Conservation (phyloP, 768 basidiomycete species). For the Mycena belliarum region DNA sequence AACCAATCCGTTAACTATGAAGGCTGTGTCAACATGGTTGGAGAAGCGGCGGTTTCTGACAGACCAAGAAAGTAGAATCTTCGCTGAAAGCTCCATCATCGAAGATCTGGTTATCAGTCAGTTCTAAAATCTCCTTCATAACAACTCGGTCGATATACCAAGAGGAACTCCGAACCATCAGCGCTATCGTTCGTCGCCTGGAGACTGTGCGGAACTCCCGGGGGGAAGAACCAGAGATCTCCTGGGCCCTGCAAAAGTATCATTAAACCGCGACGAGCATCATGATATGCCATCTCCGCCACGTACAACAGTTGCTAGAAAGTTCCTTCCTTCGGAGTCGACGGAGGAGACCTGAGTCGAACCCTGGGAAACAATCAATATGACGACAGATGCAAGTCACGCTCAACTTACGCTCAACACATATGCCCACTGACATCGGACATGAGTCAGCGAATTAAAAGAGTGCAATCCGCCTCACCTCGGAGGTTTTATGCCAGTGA, state of each 20-base stretch:
- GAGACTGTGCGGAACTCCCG: conserved; percentile 56
- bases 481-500: conserved; percentile 55
- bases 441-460: conserved; percentile 7
- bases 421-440: conserved; percentile 47
- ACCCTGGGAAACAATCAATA: conserved; percentile 34
- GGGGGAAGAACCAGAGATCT: conserved; percentile 60
- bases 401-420: conserved; percentile 31
- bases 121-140: too few species aligned
- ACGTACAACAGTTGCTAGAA: conserved; percentile 47
- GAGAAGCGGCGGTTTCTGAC: not conserved
- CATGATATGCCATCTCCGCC: too few species aligned
- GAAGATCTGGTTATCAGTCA: conserved; percentile 39
- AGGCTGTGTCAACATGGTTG: not conserved
- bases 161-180: conserved; percentile 52
- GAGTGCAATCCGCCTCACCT: conserved; percentile 29
- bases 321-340: conserved; percentile 50
- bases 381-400: not conserved
- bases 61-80: conserved; percentile 52
- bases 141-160: conserved; percentile 36
- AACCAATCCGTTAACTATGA: conserved; percentile 55
- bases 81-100: conserved; percentile 53
- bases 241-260: conserved; percentile 37
- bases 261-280: not conserved
- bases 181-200: conserved; percentile 49
- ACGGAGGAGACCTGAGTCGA: conserved; percentile 50